phyloP scores from a whole-genome alignment of 306 rosid species.

The Astragalus glycyphyllos region DNA sequence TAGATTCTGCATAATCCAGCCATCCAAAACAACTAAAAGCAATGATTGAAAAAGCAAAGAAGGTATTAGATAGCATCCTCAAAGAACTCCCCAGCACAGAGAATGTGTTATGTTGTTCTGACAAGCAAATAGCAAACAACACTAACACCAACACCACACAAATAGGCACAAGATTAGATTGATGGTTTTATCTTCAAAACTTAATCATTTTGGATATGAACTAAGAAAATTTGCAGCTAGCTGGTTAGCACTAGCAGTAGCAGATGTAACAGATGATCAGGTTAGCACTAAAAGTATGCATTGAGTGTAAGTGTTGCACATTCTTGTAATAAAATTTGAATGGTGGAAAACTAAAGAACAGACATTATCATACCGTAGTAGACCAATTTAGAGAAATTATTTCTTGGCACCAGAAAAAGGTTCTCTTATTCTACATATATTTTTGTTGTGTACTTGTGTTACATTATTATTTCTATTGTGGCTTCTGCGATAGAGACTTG shows the following conservation, averaged over 20 bases:
- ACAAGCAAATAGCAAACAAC: background rate
- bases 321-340: too few species aligned
- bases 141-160: background rate
- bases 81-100: background rate
- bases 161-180: background rate
- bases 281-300: too few species aligned
- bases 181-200: conserved; percentile 5
- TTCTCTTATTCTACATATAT: too few species aligned
- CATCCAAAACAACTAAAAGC: conserved; percentile 40
- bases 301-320: too few species aligned
- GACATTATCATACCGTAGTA: too few species aligned
- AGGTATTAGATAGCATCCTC: conserved; percentile 34
- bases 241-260: background rate
- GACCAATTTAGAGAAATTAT: too few species aligned
- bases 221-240: background rate
- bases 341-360: too few species aligned
- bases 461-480: too few species aligned
- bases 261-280: too few species aligned
- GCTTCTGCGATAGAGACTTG: too few species aligned
- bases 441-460: too few species aligned
- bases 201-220: conserved; percentile 9
- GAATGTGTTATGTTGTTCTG: conserved; percentile 4
- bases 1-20: conserved; percentile 42
- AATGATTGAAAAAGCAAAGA: conserved; percentile 41
- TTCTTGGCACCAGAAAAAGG: too few species aligned